These are phyloP conservation scores for Saraca asoca DNA, from an alignment of 331 rosid genomes.

Conservation along the genomic window DNA sequence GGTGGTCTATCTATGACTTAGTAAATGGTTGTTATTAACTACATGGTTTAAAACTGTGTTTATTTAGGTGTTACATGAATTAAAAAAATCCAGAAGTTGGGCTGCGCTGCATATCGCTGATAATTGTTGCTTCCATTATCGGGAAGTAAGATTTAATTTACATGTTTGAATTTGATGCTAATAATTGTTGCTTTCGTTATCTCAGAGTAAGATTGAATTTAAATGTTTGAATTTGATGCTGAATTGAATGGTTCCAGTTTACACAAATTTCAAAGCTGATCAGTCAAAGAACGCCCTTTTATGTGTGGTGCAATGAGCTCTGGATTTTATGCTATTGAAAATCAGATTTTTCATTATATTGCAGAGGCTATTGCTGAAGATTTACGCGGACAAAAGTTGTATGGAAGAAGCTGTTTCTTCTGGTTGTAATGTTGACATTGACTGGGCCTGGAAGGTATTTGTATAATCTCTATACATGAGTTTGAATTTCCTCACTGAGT, in stretches of 20 bases:
- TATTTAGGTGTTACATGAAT: slow-evolving; percentile 62
- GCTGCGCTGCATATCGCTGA: slow-evolving; percentile 80
- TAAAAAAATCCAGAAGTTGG: slow-evolving; percentile 71
- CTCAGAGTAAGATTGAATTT: slow-evolving; percentile 67
- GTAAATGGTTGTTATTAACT: slow-evolving; percentile 30
- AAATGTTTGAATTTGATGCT: slow-evolving; percentile 21
- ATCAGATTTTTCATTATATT: slow-evolving; percentile 26
- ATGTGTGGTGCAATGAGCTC: slow-evolving; percentile 14
- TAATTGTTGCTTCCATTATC: slow-evolving; percentile 80
- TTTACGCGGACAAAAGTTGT: slow-evolving; percentile 44
- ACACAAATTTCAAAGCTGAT: slow-evolving; percentile 4
- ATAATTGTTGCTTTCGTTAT: slow-evolving; percentile 79
- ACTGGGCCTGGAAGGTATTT: slow-evolving; percentile 62
- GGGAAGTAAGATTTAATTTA: slow-evolving; percentile 63
- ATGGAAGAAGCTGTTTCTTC: slow-evolving; percentile 35
- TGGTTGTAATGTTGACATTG: slow-evolving; percentile 34
- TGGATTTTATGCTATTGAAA: slow-evolving; percentile 22
- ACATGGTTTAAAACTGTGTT: slow-evolving; percentile 23
- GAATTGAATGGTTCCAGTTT: slow-evolving; percentile 12
- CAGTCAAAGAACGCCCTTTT: slow-evolving; percentile 1
- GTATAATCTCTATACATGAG: not conserved
- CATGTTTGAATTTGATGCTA: slow-evolving; percentile 21
- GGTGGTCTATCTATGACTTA: not conserved
- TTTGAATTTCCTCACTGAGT: slow-evolving; percentile 1
- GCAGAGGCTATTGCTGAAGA: slow-evolving; percentile 68